Evolutionary conservation across 2,329 filamentous ascomycete species (phyloP).

Genomic region (Metarhizium rileyi): DNA sequence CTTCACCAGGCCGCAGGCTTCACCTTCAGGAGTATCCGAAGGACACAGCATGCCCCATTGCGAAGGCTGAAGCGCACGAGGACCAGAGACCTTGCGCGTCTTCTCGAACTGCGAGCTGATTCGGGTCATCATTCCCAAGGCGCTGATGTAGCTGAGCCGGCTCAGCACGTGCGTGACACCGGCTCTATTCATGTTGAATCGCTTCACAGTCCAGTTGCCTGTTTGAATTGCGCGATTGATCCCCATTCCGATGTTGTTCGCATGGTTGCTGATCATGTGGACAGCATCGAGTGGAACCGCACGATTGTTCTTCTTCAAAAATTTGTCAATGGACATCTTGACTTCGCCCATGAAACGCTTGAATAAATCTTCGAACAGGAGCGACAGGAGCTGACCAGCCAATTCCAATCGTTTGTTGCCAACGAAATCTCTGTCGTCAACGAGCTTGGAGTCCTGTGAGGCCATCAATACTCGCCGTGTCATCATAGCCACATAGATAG

Average conservation of each 20-base stretch:
- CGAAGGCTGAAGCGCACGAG: conserved; percentile 89
- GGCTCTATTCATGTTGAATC: conserved; percentile 97
- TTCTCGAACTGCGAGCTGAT: conserved; percentile 99
- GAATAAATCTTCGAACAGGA: conserved; percentile 96
- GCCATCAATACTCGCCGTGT: conserved; percentile 93
- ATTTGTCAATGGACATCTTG: conserved; percentile 90
- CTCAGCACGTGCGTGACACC: conserved; percentile 95
- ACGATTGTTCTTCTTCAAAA: conserved; percentile 85
- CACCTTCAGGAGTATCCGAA: conserved; percentile 95
- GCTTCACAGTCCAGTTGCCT: conserved; percentile 95
- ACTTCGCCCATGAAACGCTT: conserved; percentile 87
- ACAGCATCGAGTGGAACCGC: conserved; percentile 82
- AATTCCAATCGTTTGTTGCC: conserved; percentile 94
- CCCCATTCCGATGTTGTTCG: conserved; percentile 79
- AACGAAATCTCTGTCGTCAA: conserved; percentile 95
- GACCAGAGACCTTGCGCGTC: conserved; percentile 91
- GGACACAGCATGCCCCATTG: conserved; percentile 98
- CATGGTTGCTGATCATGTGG: conserved; percentile 73
- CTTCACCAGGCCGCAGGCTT: conserved; percentile 95
- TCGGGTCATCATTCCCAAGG: conserved; percentile 98
- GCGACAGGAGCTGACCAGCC: conserved; percentile 84
- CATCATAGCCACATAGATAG: conserved; percentile 95
- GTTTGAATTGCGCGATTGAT: conserved; percentile 96
- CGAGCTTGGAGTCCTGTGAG: conserved; percentile 75
- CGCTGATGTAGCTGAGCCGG: conserved; percentile 89